phyloP scores from a whole-genome alignment of 2,329 filamentous ascomycete genomes.

The Aspergillus sclerotialis region DNA sequence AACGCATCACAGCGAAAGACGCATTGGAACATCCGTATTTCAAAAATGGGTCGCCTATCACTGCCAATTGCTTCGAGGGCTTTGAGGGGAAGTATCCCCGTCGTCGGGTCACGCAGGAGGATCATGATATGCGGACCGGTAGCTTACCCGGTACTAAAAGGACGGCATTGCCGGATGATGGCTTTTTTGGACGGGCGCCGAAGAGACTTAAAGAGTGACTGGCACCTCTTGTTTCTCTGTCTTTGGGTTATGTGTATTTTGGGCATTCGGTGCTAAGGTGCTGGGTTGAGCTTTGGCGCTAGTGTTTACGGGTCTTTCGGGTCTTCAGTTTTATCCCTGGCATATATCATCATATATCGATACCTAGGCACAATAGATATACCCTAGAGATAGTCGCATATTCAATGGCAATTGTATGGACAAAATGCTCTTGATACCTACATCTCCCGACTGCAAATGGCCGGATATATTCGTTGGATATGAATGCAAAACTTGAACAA shows the following conservation, averaged over 20 bases:
- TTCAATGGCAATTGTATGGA: not conserved
- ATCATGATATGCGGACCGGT: slow-evolving; percentile 88
- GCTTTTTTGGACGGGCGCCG: slow-evolving; percentile 49
- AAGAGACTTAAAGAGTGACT: slow-evolving; percentile 48
- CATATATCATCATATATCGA: no score
- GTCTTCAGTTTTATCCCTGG: no score
- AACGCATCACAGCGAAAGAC: slow-evolving; percentile 77
- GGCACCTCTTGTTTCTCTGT: slow-evolving; percentile 1
- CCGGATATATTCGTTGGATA: not conserved
- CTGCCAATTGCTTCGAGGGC: slow-evolving; percentile 83
- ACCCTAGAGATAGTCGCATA: not conserved
- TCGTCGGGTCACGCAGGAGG: slow-evolving; percentile 83
- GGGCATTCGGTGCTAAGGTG: not conserved
- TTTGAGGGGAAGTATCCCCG: slow-evolving; percentile 83
- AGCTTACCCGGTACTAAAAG: slow-evolving; percentile 88
- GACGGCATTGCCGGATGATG: slow-evolving; percentile 77
- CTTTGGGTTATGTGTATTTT: slow-evolving; percentile 2
- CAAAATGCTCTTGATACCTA: not conserved
- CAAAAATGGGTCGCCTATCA: slow-evolving; percentile 59
- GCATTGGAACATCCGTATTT: slow-evolving; percentile 93
- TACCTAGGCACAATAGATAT: not conserved
- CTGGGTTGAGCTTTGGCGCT: not conserved
- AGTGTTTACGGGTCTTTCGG: no score
- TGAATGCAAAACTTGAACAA: not conserved
- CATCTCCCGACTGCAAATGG: not conserved